Base-by-base conservation (phyloP, 371 early-diverging fungal species). In the Mucor irregularis region DNA sequence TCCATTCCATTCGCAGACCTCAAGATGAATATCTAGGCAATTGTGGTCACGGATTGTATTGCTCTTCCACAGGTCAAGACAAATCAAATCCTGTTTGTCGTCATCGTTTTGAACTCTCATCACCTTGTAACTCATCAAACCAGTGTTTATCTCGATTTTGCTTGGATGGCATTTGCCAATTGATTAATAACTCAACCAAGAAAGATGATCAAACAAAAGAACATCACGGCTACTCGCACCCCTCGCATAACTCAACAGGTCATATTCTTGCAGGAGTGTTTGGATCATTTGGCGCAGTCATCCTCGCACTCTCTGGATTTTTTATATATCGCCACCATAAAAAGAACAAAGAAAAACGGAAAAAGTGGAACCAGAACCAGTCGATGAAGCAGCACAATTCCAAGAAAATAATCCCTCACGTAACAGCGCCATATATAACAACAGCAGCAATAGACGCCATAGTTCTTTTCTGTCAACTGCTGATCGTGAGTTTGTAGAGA, bases 1-100 rank as follows among this genome's bases (percentile, higher is more conserved):
- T 38, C 1, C 4, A 26, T 8, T 34, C 9, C 13, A 25, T 42
- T 4, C 31, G 25, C 16, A 29, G 54, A 35, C 35, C 61, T 0
- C 16, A 39, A 0, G 61, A 60, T 49, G 0, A 11, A 1, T 60
- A 60, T 29, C 24, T 60, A 7, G 61, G 61, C 11, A 60, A 60
- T 38, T 60, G 61, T 30, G 54, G 49, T 0, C 61, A 49, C 22
- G 48, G 35, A 4, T 25, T 53, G 1, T 60, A 53, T 26, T 60
- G 61, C 29, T 53, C 61, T 16, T 53, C 54, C 1, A 21, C 35
- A 0, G 49, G 42, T 6, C 0, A 35, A 7, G 54, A 53, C 37
- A 6, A 11, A 2, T 13, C n/a, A 6, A 17, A n/a, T 8, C 54
- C 54, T 21, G 31, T 49, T 11, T 60, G 61, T 25, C 49, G 49